Percentiles rank a stretch among this genome's conserved stretches.
These are phyloP conservation scores for Boeremia exigua DNA, from an alignment of 2,329 filamentous ascomycete genomes.

Conservation along the genomic window DNA sequence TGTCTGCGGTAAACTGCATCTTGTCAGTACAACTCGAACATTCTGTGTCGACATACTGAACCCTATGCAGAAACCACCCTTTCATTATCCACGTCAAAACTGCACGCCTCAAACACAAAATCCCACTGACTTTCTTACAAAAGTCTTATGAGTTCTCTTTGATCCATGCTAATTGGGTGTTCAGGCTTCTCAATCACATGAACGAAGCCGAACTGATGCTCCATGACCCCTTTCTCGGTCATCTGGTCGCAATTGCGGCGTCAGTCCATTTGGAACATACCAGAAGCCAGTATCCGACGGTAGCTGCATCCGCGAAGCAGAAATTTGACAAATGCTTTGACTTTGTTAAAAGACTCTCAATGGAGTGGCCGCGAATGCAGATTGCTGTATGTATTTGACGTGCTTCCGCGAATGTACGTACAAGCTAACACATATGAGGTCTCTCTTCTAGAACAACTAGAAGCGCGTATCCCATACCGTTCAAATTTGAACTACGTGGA, in stretches of 20 bases:
- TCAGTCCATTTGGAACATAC: constrained; percentile 16
- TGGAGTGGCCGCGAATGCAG: constrained; percentile 13
- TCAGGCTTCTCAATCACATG: constrained; percentile 10
- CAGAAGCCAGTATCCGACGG: constrained; percentile 7
- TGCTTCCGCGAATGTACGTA: not conserved
- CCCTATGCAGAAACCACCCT: constrained; percentile 11
- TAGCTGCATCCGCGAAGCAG: constrained; percentile 6
- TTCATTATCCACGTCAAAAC: constrained; percentile 15
- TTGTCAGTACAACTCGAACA: constrained; percentile 1
- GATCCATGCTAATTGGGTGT: constrained; percentile 15
- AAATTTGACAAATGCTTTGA: constrained; percentile 7
- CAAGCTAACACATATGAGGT: not conserved
- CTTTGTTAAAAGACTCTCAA: constrained; percentile 8
- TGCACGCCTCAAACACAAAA: not conserved
- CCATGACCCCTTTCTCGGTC: constrained; percentile 14
- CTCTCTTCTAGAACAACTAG: constrained; percentile 6
- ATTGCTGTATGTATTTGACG: not conserved
- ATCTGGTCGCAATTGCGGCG: constrained; percentile 13
- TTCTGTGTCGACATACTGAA: constrained; percentile 1
- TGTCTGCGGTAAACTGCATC: constrained; percentile 5
- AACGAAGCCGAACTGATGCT: constrained; percentile 7
- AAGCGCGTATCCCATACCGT: constrained; percentile 4
- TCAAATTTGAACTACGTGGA: constrained; percentile 13
- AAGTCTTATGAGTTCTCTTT: constrained; percentile 14
- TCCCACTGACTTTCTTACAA: constrained; percentile 13